These are phyloP conservation scores for Austroboletus festivus DNA, from an alignment of 768 basidiomycete species.

Conservation along the genomic window DNA sequence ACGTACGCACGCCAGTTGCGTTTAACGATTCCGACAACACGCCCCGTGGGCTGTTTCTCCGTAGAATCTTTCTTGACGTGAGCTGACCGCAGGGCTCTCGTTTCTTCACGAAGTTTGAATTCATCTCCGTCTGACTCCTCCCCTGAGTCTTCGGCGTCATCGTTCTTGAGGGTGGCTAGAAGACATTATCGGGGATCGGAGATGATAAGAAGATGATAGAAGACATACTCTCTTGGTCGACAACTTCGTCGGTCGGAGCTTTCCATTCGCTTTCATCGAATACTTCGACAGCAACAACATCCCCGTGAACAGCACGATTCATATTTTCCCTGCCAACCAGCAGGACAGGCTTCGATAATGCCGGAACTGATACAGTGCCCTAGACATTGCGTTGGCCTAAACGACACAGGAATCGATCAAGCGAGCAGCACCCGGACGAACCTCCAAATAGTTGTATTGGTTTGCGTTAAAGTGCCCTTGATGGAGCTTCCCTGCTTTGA, in stretches of 20 bases:
- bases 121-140: constrained; percentile 50
- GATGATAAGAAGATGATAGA: background rate
- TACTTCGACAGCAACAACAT: constrained; percentile 87
- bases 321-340: constrained; percentile 88
- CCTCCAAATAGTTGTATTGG: constrained; percentile 94
- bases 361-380: constrained; percentile 79
- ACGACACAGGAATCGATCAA: background rate
- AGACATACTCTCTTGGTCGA: constrained; percentile 83
- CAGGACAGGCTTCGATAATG: constrained; percentile 74
- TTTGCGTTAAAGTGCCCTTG: constrained; percentile 96
- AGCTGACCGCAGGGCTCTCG: constrained; percentile 33
- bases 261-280: constrained; percentile 90
- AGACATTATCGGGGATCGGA: background rate
- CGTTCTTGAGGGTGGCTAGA: constrained; percentile 77
- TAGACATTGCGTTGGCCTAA: constrained; percentile 26
- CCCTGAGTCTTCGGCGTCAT: constrained; percentile 76
- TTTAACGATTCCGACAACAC: constrained; percentile 88
- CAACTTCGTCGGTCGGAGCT: constrained; percentile 85
- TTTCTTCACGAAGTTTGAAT: constrained; percentile 41
- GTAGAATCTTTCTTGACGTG: constrained; percentile 26
- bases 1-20: constrained; percentile 93
- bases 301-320: constrained; percentile 94
- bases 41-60: constrained; percentile 87
- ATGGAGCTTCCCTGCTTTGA: constrained; percentile 79
- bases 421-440: constrained; percentile 24